Evolutionary conservation across 2,329 filamentous ascomycete genomes (phyloP).

Genomic region (Pseudogymnoascus sp.): DNA sequence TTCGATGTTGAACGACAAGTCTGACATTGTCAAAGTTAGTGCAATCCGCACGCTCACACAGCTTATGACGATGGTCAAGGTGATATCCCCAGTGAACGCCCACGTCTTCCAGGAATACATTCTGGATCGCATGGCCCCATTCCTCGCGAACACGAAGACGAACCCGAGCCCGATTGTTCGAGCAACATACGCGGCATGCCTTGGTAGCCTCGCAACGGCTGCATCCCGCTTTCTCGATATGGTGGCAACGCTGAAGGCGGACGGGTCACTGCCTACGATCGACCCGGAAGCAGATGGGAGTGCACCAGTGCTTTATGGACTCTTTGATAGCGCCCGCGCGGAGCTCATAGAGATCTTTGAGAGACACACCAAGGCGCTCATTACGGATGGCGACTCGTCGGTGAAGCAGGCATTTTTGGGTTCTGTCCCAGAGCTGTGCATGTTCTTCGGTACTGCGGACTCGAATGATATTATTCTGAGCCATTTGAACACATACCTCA

Average conservation of each 20-base stretch:
- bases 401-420: conserved; percentile 86
- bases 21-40: conserved; percentile 76
- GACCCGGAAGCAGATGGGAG: conserved; percentile 71
- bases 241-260: conserved; percentile 77
- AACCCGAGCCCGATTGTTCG: conserved; percentile 65
- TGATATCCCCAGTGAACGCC: conserved; percentile 73
- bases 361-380: conserved; percentile 75
- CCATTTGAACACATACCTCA: conserved; percentile 93
- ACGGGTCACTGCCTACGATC: conserved; percentile 68
- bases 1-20: conserved; percentile 69
- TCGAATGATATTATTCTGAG: conserved; percentile 94
- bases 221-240: conserved; percentile 82
- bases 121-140: conserved; percentile 53
- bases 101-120: conserved; percentile 63
- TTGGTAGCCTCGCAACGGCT: conserved; percentile 80
- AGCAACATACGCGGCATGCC: conserved; percentile 85
- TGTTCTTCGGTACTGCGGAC: conserved; percentile 88
- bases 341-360: conserved; percentile 83
- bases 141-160: conserved; percentile 43
- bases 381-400: conserved; percentile 77
- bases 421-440: conserved; percentile 83
- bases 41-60: conserved; percentile 83
- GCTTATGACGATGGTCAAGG: conserved; percentile 74
- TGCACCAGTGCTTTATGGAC: conserved; percentile 63
- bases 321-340: conserved; percentile 79